phyloP scores from a whole-genome alignment of 2,329 filamentous ascomycete species.

The Colletotrichum theobromicola region DNA sequence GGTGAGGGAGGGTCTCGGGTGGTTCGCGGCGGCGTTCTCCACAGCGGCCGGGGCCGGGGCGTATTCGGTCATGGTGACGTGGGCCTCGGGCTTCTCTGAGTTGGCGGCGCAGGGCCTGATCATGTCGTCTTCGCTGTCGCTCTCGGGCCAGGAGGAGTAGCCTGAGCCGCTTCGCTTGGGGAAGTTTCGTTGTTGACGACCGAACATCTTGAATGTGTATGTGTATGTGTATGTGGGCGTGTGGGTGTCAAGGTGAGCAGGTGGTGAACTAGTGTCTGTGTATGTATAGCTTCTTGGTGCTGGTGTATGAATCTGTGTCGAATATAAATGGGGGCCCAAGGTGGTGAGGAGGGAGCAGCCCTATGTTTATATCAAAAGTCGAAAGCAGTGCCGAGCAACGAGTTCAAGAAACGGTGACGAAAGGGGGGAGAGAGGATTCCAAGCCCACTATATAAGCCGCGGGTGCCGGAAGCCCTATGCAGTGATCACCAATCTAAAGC shows the following conservation, averaged over 20 bases:
- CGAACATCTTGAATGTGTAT: conserved; percentile 3
- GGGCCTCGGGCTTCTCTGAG: conserved; percentile 13
- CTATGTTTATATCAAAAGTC: not conserved
- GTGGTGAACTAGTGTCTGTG: not conserved
- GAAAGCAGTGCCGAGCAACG: not conserved
- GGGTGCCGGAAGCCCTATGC: conserved; percentile 14
- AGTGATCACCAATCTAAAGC: conserved; percentile 18
- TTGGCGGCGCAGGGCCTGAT: conserved; percentile 14
- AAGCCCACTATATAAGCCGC: conserved; percentile 21
- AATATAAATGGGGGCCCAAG: not conserved
- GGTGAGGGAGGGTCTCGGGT: not conserved
- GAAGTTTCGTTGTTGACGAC: conserved; percentile 1
- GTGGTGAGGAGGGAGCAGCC: not conserved
- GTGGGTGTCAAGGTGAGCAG: not conserved
- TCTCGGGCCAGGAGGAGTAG: conserved; percentile 16
- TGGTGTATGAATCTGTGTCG: not conserved
- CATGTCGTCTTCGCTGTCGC: conserved; percentile 22
- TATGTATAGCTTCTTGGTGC: not conserved
- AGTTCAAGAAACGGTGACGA: not conserved
- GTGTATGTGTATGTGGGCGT: not conserved
- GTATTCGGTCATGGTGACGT: conserved; percentile 19
- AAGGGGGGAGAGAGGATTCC: not conserved
- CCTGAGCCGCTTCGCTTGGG: conserved; percentile 14
- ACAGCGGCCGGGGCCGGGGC: not conserved
- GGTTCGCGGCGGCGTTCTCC: not conserved